Conservation (phyloP, 2,329 filamentous ascomycete genomes). For the Fonsecaea monophora region DNA sequence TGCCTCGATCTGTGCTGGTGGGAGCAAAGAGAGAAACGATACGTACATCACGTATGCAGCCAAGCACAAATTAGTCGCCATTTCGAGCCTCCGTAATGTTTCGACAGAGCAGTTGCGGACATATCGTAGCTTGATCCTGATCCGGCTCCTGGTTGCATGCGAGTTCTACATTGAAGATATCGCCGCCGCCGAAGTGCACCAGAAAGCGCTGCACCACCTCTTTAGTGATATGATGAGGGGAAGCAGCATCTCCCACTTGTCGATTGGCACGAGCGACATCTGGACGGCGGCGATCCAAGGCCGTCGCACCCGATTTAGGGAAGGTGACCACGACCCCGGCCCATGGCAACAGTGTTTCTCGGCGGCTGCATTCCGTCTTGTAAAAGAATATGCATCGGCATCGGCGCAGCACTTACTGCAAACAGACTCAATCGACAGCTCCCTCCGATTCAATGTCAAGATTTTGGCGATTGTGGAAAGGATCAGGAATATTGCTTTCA, state of each 20-base stretch:
- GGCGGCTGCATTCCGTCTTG: background rate
- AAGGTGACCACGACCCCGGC: background rate
- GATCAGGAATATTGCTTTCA: background rate
- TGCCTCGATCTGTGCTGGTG: background rate
- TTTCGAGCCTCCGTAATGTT: background rate
- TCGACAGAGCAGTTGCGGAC: background rate
- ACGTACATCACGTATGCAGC: background rate
- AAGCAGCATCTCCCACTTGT: background rate
- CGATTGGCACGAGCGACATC: background rate
- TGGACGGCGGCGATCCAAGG: background rate
- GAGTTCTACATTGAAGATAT: conserved; percentile 1
- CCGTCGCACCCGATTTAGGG: background rate
- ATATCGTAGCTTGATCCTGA: background rate
- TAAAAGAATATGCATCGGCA: background rate
- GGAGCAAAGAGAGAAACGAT: background rate
- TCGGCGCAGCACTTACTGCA: background rate
- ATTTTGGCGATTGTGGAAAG: background rate
- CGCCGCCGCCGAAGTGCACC: background rate
- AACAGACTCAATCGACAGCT: background rate
- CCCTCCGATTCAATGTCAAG: background rate
- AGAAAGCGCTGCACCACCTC: background rate
- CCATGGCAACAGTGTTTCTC: conserved; percentile 3
- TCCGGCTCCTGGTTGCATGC: background rate
- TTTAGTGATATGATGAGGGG: background rate
- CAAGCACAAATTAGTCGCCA: conserved; percentile 5